Conservation (phyloP, 139 green algal genomes). For the Diplosphaera chodatii region DNA sequence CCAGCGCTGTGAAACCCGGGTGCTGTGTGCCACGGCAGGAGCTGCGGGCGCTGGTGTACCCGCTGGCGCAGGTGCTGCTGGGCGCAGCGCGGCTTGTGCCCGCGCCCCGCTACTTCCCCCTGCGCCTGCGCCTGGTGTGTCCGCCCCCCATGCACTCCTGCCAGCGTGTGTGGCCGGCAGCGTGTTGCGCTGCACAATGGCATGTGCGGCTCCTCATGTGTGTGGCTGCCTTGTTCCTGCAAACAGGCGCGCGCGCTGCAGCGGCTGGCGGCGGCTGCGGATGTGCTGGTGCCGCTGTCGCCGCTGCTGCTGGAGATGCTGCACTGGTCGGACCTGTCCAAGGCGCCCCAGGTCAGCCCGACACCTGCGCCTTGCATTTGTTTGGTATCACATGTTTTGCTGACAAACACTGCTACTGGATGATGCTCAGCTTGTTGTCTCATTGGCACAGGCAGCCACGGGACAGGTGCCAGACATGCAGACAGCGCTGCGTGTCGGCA, state of each 20-base stretch:
- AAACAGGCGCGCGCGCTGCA: slow-evolving; percentile 27
- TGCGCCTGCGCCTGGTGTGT: slow-evolving; percentile 70
- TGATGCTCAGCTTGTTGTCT: too few species aligned
- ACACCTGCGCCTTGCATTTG: too few species aligned
- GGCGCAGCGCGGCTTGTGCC: slow-evolving; percentile 76
- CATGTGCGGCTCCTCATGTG: too few species aligned
- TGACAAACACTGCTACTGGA: too few species aligned
- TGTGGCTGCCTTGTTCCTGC: too few species aligned
- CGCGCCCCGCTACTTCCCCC: slow-evolving; percentile 83
- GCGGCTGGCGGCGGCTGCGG: slow-evolving; percentile 45
- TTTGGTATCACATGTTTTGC: too few species aligned
- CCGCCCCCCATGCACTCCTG: too few species aligned
- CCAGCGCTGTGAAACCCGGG: too few species aligned
- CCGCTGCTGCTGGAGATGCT: slow-evolving; percentile 83
- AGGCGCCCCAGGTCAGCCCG: slow-evolving; percentile 19
- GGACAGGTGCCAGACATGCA: slow-evolving; percentile 35
- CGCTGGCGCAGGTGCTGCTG: slow-evolving; percentile 68
- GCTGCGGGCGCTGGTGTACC: slow-evolving; percentile 83
- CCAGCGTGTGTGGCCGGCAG: too few species aligned
- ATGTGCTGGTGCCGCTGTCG: slow-evolving; percentile 69
- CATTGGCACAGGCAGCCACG: background rate
- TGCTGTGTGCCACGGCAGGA: too few species aligned
- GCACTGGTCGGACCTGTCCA: slow-evolving; percentile 55
- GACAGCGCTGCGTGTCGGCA: slow-evolving; percentile 51
- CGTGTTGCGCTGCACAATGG: too few species aligned